Evolutionary conservation across 352 stramenopile genomes (phyloP), one percentile per base, ranked within the genome.

Genomic region (Pythium vanterpoolii): DNA sequence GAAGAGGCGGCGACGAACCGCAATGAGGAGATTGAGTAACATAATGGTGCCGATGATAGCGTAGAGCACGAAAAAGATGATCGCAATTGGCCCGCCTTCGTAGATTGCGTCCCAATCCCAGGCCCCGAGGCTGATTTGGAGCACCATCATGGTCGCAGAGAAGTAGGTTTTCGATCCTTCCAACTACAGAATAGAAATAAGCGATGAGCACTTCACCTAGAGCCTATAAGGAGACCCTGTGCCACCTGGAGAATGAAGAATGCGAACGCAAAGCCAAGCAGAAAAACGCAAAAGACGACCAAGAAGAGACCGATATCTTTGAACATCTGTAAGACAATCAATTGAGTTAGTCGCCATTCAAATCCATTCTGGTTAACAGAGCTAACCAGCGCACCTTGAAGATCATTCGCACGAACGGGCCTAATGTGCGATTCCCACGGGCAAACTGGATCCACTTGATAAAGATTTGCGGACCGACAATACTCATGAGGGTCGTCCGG

Each of bases 351-450:
- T 16, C 43, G 5, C 31, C 7, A 55, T 52, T 18, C 19, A 44
- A 43, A 39, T 21, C 30, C 23, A 40, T 53, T 4, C 28, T 46
- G 18, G 4, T 10, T n/a, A n/a, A n/a, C n/a, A n/a, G n/a, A 16
- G 34, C 0, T 36, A 6, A 14, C n/a, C n/a, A 30, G 13, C 31
- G 30, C 23, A 90, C 83, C 74, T 91, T 90, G 56, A 84, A 88
- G 49, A 93, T 90, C 83, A 93, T 93, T 13, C 81, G 83, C 48
- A 91, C 83, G 62, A 93, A 93, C 5, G 81, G 83, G 0, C 83
- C 83, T 10, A 93, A 67, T 6, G 68, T 72, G 42, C 73, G 62
- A 28, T 83, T 91, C 23, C 82, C 82, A 46, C 84, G 76, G 9
- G 79, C 80, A 61, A 91, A 91, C 51, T 87, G 81, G 53, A 93